Base-by-base conservation (phyloP, 306 rosid genomes). In the Malus fusca region DNA sequence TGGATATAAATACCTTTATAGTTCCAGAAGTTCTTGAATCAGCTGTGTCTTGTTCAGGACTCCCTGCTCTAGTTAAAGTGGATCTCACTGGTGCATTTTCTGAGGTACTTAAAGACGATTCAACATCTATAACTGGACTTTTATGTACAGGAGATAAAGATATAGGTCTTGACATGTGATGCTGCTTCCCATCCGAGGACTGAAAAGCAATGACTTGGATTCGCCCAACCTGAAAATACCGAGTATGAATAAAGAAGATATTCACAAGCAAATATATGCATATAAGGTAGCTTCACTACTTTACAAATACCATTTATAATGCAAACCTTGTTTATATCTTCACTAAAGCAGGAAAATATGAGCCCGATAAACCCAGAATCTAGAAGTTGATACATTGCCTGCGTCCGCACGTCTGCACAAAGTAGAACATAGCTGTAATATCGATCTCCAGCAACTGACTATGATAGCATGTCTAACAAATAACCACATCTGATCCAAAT, bases 161-260 rank as follows among this genome's bases (percentile, higher is more conserved):
- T 77, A 94, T 56, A 64, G 89, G 89, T 78, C 87, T 84, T 74
- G 85, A 80, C 58, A 75, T 53, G 63, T 83, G 88, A 81, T 73
- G 86, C 82, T 94, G 98, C 82, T 87, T 96, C 75, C 97, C 92
- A 78, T 96, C 98, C 25, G 96, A 83, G 71, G 99, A 96, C 84
- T 96, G 99, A 81, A 96, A 92, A 52, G 98, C 99, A 85, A 96
- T 96, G n/a, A 92, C 97, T 81, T 96, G 98, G 85, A 96, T 92
- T 80, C 96, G 87, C 75, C 99, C 99, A 40, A 96, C 89, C 99
- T 95, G 87, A 72, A 79, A 71, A 79, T 51, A 35, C 67, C 69
- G 21, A 68, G 55, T 11, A 68, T 68, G 71, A 52, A 22, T 53
- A 69, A 58, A 19, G 60, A 77, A 51, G 72, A 78, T 55, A 71